phyloP scores from a whole-genome alignment of 805 yeast genomes.

The Candida hungchunana region DNA sequence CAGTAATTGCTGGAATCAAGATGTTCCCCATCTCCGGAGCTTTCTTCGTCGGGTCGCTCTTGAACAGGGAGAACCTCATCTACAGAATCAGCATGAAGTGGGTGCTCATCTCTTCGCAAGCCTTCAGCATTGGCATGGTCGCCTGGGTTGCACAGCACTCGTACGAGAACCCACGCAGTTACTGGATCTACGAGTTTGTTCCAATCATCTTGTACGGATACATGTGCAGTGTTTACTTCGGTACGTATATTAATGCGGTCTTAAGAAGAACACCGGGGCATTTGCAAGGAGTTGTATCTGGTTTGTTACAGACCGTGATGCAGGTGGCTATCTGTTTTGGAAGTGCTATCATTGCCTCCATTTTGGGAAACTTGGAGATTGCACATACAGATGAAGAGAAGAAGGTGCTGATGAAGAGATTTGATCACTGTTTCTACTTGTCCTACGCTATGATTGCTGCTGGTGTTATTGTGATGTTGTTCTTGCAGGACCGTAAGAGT shows the following conservation, averaged over 20 bases:
- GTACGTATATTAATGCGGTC: slow-evolving; percentile 31
- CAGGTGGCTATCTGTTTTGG: slow-evolving; percentile 28
- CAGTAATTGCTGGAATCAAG: slow-evolving; percentile 35
- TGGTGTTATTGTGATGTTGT: neutral
- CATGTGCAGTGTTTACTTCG: slow-evolving; percentile 30
- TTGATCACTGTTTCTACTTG: slow-evolving; percentile 3
- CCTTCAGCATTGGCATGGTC: slow-evolving; percentile 17
- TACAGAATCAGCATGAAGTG: slow-evolving; percentile 24
- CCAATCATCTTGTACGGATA: slow-evolving; percentile 23
- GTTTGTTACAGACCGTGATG: slow-evolving; percentile 31
- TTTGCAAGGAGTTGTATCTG: slow-evolving; percentile 37
- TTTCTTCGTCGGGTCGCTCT: slow-evolving; percentile 25
- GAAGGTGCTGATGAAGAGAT: neutral
- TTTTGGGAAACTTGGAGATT: neutral
- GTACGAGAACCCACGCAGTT: slow-evolving; percentile 14
- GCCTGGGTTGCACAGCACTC: slow-evolving; percentile 26
- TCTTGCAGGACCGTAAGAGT: slow-evolving; percentile 1
- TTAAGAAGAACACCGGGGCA: slow-evolving; percentile 32
- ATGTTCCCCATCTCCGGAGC: slow-evolving; percentile 33
- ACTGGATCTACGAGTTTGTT: slow-evolving; percentile 30
- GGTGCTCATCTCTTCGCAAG: slow-evolving; percentile 13
- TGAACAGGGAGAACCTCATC: slow-evolving; percentile 22
- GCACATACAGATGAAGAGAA: neutral
- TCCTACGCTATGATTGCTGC: neutral
- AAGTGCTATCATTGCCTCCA: neutral